phyloP scores from a whole-genome alignment of 2,329 filamentous ascomycete genomes.

The Diplodia corticola region DNA sequence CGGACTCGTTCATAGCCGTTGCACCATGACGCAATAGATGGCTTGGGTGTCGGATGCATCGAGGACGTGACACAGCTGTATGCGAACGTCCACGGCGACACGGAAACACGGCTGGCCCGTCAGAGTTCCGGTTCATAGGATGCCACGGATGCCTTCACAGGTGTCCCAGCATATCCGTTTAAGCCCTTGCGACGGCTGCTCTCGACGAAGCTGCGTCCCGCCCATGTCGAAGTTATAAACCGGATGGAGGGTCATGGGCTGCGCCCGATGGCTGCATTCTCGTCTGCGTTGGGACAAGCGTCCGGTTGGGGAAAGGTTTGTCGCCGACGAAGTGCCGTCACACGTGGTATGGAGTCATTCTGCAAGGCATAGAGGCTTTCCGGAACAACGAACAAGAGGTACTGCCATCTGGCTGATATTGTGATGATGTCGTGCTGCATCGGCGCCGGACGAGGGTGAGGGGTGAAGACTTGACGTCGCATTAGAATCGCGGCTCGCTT shows the following conservation, averaged over 20 bases:
- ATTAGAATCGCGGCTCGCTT: slow-evolving; percentile 15
- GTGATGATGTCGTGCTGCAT: slow-evolving; percentile 16
- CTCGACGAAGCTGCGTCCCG: slow-evolving; percentile 1
- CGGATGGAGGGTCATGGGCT: not conserved
- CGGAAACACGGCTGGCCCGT: not conserved
- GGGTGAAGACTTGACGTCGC: slow-evolving; percentile 5
- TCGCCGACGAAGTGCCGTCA: slow-evolving; percentile 12
- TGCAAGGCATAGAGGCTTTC: not conserved
- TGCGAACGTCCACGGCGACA: not conserved
- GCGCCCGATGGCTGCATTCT: slow-evolving; percentile 3
- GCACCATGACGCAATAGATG: not conserved
- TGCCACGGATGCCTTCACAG: not conserved
- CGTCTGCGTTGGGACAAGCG: slow-evolving; percentile 2
- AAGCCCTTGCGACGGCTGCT: not conserved
- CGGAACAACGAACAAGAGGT: not conserved
- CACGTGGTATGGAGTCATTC: not conserved
- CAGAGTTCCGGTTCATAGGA: not conserved
- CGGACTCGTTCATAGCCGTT: not conserved
- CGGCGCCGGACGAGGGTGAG: not conserved
- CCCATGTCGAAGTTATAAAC: not conserved
- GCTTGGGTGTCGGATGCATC: not conserved
- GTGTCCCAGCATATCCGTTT: not conserved
- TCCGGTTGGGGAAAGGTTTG: not conserved
- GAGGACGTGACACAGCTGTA: not conserved
- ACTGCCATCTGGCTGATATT: slow-evolving; percentile 2